Conservation (phyloP, 2,329 filamentous ascomycete genomes). For the Nectriaceae sp. region DNA sequence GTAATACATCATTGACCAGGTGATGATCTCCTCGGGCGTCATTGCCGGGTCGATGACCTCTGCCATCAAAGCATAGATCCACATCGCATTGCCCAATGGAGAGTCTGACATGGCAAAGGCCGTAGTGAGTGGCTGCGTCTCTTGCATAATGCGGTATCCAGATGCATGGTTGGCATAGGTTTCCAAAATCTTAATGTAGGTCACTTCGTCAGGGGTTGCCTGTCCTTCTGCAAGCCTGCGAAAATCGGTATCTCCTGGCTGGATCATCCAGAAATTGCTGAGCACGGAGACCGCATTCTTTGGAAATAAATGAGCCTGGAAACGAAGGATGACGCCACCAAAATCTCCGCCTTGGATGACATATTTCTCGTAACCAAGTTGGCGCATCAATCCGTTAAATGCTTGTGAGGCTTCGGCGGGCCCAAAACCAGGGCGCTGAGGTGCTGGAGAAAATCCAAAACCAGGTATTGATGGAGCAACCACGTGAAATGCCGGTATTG, state of each 20-base stretch:
- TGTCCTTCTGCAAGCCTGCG: not conserved
- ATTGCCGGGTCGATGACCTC: not conserved
- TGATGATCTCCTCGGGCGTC: not conserved
- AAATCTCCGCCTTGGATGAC: slow-evolving; percentile 34
- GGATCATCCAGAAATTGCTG: not conserved
- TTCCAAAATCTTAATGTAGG: not conserved
- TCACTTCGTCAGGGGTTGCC: not conserved
- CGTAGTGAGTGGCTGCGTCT: not conserved
- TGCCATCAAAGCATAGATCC: not conserved
- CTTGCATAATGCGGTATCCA: not conserved
- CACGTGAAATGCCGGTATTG: slow-evolving; percentile 45
- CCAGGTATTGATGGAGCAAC: slow-evolving; percentile 47
- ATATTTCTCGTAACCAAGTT: slow-evolving; percentile 40
- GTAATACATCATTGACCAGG: not conserved
- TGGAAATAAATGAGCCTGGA: not conserved
- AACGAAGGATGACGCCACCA: slow-evolving; percentile 22
- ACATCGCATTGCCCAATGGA: not conserved
- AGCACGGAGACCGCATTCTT: not conserved
- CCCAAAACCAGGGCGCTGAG: slow-evolving; percentile 29
- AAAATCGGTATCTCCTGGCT: not conserved
- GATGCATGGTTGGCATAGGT: not conserved
- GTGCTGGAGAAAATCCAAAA: slow-evolving; percentile 43
- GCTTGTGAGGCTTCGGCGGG: slow-evolving; percentile 30
- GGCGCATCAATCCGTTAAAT: slow-evolving; percentile 41
- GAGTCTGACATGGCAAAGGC: not conserved